Evolutionary conservation across 2,329 filamentous ascomycete genomes (phyloP).

Genomic region (Periconia sp.): DNA sequence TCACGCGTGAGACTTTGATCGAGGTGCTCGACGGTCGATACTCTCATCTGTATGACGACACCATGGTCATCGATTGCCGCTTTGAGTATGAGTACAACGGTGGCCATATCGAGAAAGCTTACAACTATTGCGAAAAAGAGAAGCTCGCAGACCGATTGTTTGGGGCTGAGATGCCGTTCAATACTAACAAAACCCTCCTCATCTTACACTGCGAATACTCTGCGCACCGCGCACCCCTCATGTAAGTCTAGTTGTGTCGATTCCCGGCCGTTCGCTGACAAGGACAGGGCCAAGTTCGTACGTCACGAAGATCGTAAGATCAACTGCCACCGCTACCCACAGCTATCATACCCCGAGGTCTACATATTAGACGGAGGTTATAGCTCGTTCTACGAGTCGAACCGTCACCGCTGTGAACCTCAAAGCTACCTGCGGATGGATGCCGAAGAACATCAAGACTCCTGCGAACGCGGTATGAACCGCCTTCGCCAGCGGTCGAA

Average conservation of each 20-base stretch:
- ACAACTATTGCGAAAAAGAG: conserved; percentile 98
- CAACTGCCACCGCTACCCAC: conserved; percentile 86
- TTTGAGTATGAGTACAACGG: conserved; percentile 99
- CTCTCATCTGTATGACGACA: conserved; percentile 75
- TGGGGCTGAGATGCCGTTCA: conserved; percentile 60
- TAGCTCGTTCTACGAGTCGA: conserved; percentile 84
- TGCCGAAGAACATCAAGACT: conserved; percentile 86
- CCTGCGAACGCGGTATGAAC: conserved; percentile 93
- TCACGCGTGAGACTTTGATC: conserved; percentile 79
- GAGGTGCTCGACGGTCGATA: conserved; percentile 88
- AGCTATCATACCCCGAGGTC: conserved; percentile 91
- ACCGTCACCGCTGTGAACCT: conserved; percentile 83
- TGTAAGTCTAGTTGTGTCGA: conserved; percentile 56
- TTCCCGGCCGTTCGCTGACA: conserved; percentile 20
- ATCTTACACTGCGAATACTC: conserved; percentile 99
- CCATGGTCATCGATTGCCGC: conserved; percentile 91
- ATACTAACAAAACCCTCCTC: conserved; percentile 79
- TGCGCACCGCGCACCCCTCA: conserved; percentile 91
- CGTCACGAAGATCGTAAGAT: conserved; percentile 84
- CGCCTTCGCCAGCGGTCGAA: conserved; percentile 90
- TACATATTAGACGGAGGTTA: conserved; percentile 98
- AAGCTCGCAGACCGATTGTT: conserved; percentile 81
- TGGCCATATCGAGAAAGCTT: conserved; percentile 88
- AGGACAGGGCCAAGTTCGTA: conserved; percentile 76
- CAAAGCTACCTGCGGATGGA: conserved; percentile 98